These are phyloP conservation scores for Echium plantagineum DNA, from an alignment of 257 asterid genomes.

Conservation along the genomic window DNA sequence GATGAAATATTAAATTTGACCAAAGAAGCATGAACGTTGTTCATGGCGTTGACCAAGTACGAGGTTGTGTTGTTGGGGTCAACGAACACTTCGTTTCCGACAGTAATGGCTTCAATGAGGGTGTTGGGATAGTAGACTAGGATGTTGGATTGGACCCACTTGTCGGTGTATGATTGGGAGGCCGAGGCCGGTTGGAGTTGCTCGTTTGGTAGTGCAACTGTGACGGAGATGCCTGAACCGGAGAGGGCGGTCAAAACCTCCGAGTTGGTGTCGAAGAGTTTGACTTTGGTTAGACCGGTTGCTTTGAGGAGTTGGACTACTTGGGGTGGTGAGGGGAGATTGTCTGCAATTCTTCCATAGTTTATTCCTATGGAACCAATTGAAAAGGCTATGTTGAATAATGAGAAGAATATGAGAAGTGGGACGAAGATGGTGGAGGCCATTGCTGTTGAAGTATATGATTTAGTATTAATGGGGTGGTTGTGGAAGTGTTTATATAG, in stretches of 20 bases:
- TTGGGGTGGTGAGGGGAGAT: constrained; percentile 56
- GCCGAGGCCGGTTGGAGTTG: constrained; percentile 61
- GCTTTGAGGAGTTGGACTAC: constrained; percentile 68
- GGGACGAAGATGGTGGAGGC: constrained; percentile 9
- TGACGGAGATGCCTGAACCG: constrained; percentile 50
- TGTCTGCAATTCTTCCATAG: constrained; percentile 82
- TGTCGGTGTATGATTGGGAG: constrained; percentile 44
- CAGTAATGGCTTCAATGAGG: constrained; percentile 56
- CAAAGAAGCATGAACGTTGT: constrained; percentile 53
- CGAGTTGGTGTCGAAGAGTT: constrained; percentile 67
- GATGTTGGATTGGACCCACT: constrained; percentile 63
- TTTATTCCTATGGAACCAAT: constrained; percentile 51
- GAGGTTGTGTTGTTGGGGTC: constrained; percentile 45
- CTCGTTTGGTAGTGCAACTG: constrained; percentile 74
- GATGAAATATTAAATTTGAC: constrained; percentile 29
- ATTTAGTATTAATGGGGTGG: background rate
- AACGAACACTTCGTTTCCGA: constrained; percentile 76
- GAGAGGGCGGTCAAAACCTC: constrained; percentile 59
- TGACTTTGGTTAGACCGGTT: constrained; percentile 39
- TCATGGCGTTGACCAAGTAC: constrained; percentile 79
- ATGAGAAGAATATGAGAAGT: constrained; percentile 1
- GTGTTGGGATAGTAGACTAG: constrained; percentile 44
- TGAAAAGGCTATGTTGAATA: constrained; percentile 9
- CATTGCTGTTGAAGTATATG: background rate
- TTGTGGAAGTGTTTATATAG: too few relatives aligned